Conservation (phyloP, 306 rosid genomes). For the Glycine soja region DNA sequence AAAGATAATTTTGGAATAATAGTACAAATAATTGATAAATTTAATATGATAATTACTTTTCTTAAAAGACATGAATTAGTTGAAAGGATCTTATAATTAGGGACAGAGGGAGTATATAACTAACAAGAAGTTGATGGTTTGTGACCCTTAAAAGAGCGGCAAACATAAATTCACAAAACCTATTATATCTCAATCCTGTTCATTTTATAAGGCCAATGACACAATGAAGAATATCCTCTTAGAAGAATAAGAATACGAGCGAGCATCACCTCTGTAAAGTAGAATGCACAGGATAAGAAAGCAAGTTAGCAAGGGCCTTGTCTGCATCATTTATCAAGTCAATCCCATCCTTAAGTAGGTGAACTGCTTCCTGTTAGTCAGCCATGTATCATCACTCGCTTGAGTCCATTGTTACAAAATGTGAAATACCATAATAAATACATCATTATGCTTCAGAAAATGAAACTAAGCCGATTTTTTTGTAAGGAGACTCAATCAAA, state of each 20-base stretch:
- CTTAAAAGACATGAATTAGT: too few species aligned
- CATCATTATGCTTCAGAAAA: conserved; percentile 22
- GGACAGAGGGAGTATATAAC: not conserved
- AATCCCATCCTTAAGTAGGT: conserved; percentile 89
- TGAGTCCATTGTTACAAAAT: conserved; percentile 13
- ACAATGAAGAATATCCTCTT: not conserved
- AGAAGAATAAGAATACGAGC: conserved; percentile 11
- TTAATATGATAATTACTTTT: too few species aligned
- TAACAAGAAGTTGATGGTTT: not conserved
- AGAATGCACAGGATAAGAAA: conserved; percentile 78
- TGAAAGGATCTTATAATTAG: too few species aligned
- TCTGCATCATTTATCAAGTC: conserved; percentile 85
- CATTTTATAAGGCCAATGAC: conserved; percentile 26
- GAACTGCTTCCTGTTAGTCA: conserved; percentile 70
- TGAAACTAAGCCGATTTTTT: conserved; percentile 17
- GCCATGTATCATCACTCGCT: conserved; percentile 33
- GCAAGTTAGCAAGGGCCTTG: conserved; percentile 74
- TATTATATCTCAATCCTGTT: not conserved
- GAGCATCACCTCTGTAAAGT: conserved; percentile 70
- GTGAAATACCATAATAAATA: conserved; percentile 19
- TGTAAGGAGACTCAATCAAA: conserved; percentile 27
- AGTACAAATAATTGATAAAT: too few species aligned
- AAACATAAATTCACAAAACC: conserved; percentile 24
- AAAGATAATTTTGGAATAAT: too few species aligned
- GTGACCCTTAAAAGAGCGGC: not conserved